Conservation (phyloP, 306 rosid species). For the Cicer yamashitae region DNA sequence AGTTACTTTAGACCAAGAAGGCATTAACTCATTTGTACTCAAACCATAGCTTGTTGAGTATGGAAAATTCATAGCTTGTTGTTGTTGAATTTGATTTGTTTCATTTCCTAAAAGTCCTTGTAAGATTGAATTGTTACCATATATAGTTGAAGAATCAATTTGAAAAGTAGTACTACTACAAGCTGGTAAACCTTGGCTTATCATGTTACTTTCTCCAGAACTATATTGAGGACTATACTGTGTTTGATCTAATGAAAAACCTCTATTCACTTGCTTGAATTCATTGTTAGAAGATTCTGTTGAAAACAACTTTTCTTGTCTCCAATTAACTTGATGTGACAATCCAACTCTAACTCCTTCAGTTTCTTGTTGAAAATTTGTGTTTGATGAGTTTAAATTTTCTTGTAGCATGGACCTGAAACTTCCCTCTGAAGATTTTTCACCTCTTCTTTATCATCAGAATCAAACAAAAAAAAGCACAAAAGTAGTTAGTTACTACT, state of each 20-base stretch:
- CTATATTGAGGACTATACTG: conserved; percentile 86
- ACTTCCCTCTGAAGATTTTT: conserved; percentile 61
- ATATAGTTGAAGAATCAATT: conserved; percentile 59
- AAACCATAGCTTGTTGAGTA: conserved; percentile 58
- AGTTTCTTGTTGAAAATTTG: conserved; percentile 64
- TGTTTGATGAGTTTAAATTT: conserved; percentile 57
- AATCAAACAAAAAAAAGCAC: not conserved
- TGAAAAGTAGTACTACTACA: not conserved
- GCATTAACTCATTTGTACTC: conserved; percentile 57
- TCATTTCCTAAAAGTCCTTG: conserved; percentile 75
- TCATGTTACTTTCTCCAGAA: conserved; percentile 74
- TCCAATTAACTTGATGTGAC: conserved; percentile 71
- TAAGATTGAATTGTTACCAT: conserved; percentile 67
- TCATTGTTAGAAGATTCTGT: conserved; percentile 57
- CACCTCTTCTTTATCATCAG: conserved; percentile 46
- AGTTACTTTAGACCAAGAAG: conserved; percentile 66
- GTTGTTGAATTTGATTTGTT: conserved; percentile 45
- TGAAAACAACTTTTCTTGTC: conserved; percentile 62
- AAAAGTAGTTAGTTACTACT: conserved; percentile 24
- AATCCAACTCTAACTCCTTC: conserved; percentile 35
- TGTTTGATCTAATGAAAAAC: conserved; percentile 75
- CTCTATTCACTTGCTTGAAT: conserved; percentile 57
- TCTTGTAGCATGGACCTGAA: conserved; percentile 84
- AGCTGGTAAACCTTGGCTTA: conserved; percentile 61
- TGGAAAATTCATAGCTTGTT: conserved; percentile 52